A percentile compares a stretch with the other conserved stretches of the same genome.
Evolutionary conservation across 129 eudicot species (phyloP).

Genomic region (Dittrichia graveolens): DNA sequence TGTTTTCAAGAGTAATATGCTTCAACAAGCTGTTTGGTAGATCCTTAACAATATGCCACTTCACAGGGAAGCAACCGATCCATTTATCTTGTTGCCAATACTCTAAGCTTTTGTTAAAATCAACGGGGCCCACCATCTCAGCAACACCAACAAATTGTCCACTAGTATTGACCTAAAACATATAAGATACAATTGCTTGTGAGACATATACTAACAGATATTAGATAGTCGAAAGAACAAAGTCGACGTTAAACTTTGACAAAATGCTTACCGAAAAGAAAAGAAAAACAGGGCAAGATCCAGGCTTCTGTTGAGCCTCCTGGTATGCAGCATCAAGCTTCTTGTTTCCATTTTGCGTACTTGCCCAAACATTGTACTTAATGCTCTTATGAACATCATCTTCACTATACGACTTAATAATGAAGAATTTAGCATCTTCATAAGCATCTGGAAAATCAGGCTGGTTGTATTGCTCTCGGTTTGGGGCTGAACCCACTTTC

Average conservation of each 20-base stretch:
- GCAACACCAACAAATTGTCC: constrained; percentile 93
- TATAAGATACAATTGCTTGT: not conserved
- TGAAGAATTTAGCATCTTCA: constrained; percentile 64
- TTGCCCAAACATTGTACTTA: constrained; percentile 81
- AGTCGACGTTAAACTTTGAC: not conserved
- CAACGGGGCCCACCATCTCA: constrained; percentile 84
- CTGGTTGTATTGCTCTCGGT: constrained; percentile 62
- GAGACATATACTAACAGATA: not conserved
- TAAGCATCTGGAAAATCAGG: constrained; percentile 67
- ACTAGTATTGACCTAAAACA: constrained; percentile 66
- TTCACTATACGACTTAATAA: constrained; percentile 80
- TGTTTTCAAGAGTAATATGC: constrained; percentile 80
- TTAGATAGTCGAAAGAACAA: not conserved
- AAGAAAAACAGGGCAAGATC: constrained; percentile 65
- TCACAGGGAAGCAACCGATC: constrained; percentile 88
- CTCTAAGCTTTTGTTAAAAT: constrained; percentile 74
- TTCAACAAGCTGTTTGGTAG: constrained; percentile 76
- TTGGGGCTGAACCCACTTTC: constrained; percentile 37
- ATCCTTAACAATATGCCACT: constrained; percentile 97
- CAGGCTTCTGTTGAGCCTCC: constrained; percentile 72
- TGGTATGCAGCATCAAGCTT: constrained; percentile 79
- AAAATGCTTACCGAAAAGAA: constrained; percentile 58
- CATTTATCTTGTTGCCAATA: constrained; percentile 95
- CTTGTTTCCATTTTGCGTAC: constrained; percentile 88
- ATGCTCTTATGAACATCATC: constrained; percentile 90